Base-by-base conservation (phyloP, 2,329 filamentous ascomycete species). In the Sclerotinia spermophila region DNA sequence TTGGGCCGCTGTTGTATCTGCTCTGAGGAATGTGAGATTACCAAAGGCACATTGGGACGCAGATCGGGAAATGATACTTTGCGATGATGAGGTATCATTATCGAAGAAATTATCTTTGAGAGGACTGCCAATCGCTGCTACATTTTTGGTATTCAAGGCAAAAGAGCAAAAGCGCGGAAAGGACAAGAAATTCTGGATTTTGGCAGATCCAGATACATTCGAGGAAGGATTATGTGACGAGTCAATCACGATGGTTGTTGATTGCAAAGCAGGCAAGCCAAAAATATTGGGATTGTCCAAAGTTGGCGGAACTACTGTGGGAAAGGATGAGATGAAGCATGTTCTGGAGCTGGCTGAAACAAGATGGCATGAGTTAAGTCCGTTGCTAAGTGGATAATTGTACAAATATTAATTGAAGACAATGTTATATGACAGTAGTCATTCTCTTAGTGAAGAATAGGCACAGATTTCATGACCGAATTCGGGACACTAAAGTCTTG, bases 181-280 rank as follows among this genome's bases (percentile, higher is more conserved):
- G 80, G 86, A 86, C 78, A 83, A 83, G 40, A 85, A 83, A 77
- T 85, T 84, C 78, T 97, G 94, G 93, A 83, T 97, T 3, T 81
- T 99, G 71, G 88, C 92, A 10, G 96, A 99, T 82, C 93, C 93
- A 3, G 96, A 99, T 82, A 87, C 89, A 33, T 90, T 97, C 75
- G 96, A 99, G 82, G 96, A 98, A 82, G 87, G 86, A 13, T 82
- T 97, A 58, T 97, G 93, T 78, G 85, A 89, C 72, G 96, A 99
- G 84, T 86, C 82, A n/a, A 83, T 96, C n/a, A 94, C 90, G 3
- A 83, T 97, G 45, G 89, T 96, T 64, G 87, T 97, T n/a, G 91
- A 95, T 78, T 83, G 83, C 78, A 74, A 45, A 71, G 82, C 79
- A 19, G 70, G 73, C 74, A 77, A 79, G n/a, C 85, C 84, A 4